A percentile compares a stretch with the other conserved stretches of the same genome.
Conservation (phyloP, 1,139 yeast species). For the Lodderomyces margitis region DNA sequence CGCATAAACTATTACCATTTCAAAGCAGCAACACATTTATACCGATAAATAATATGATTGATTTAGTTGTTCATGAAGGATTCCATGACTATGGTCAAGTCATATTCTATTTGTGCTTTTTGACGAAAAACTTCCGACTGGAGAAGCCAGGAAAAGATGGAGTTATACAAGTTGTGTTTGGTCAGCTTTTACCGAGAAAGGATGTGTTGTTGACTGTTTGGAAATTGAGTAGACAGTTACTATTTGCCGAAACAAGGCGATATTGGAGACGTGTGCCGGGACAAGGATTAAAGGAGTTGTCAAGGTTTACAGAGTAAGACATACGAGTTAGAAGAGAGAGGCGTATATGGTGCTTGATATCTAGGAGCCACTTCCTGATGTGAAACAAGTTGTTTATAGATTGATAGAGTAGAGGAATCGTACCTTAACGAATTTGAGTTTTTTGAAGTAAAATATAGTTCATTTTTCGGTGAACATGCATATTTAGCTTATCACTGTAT, state of each 20-base stretch:
- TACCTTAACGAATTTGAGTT: no score
- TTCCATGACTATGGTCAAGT: conserved; percentile 61
- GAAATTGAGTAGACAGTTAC: conserved; percentile 35
- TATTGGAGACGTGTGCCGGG: conserved; percentile 48
- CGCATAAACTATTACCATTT: conserved; percentile 30
- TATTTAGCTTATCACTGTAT: no score
- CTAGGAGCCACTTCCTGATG: no score
- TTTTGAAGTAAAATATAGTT: no score
- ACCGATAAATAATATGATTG: conserved; percentile 53
- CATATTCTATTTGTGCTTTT: conserved; percentile 56
- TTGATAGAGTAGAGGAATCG: no score
- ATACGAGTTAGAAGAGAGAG: no score
- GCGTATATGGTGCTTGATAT: no score
- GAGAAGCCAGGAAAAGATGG: conserved; percentile 21
- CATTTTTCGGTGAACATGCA: no score
- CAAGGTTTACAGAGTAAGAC: background rate
- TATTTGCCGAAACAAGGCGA: conserved; percentile 36
- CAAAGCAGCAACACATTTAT: conserved; percentile 36
- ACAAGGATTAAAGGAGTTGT: conserved; percentile 30
- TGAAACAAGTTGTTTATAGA: no score
- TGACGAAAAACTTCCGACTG: conserved; percentile 32
- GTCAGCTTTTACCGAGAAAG: conserved; percentile 44
- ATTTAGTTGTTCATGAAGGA: conserved; percentile 67
- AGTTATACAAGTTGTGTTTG: conserved; percentile 49
- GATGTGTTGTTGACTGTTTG: conserved; percentile 42